Base-by-base conservation (phyloP, 2,329 filamentous ascomycete species). In the Myotisia sp. region DNA sequence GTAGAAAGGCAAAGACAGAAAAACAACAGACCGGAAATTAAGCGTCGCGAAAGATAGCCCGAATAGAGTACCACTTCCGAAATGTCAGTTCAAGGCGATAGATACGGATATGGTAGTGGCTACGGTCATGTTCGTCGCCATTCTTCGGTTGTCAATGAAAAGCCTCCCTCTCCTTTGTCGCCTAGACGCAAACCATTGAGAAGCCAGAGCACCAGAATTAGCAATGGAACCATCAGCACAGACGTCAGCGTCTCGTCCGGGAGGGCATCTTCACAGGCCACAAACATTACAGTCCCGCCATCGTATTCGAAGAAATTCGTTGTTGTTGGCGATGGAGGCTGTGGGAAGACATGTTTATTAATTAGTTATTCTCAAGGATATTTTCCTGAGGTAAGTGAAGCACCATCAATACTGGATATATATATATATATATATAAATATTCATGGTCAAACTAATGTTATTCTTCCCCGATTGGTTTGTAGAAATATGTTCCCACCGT, bases 401-500 rank as follows among this genome's bases (percentile, higher is more conserved):
- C 33, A 33, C 34, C 24, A 27, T 20, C 9, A 13, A 28, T 14
- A 14, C 13, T 18, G 30, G 16, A 37, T 9, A 17, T 28, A 28
- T 8, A 22, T 16, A 20, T 19, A 20, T 29, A 21, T 16, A 19
- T 16, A 26, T 28, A 36, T 34, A 10, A 14, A n/a, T n/a, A n/a
- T n/a, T n/a, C n/a, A n/a, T n/a, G n/a, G n/a, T n/a, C n/a, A n/a
- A n/a, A n/a, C 26, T 30, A 12, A 20, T 7, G 26, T 33, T 12
- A 12, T 3, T 24, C 22, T 24, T 3, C 22, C 12, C 24, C 20
- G 32, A 27, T 7, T 20, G 14, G 12, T 21, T 21, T 34, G 24
- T 51, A 98, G 90, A 95, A 94, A 95, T 98, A 98, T 52, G 90
- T 98, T 26, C 90, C 90, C 3, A 98, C 90, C 2, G 90, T 98